Evolutionary conservation across 768 basidiomycete species (phyloP).

Genomic region (Thelephora ganbajun): DNA sequence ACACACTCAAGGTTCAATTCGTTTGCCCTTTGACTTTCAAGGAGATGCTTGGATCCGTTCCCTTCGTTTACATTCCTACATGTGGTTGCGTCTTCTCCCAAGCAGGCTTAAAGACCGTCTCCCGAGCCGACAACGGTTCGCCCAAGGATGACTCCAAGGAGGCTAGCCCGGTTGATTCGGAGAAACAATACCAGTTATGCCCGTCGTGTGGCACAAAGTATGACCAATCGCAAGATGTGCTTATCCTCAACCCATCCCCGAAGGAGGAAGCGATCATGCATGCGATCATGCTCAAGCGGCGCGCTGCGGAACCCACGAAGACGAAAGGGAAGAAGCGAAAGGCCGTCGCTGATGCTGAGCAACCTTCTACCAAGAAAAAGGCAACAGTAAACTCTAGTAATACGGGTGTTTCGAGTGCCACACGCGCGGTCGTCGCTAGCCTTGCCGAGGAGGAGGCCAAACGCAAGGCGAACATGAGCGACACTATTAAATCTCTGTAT

Average conservation of each 20-base stretch:
- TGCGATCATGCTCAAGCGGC: constrained; percentile 39
- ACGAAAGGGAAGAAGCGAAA: constrained; percentile 52
- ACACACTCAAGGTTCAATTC: constrained; percentile 35
- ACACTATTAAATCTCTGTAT: constrained; percentile 76
- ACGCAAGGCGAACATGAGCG: constrained; percentile 74
- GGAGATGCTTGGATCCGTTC: constrained; percentile 86
- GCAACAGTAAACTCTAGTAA: constrained; percentile 30
- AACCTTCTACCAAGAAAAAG: constrained; percentile 29
- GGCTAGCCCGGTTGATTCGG: constrained; percentile 13
- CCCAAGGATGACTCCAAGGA: constrained; percentile 17
- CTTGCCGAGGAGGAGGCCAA: constrained; percentile 74
- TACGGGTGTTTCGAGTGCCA: constrained; percentile 39
- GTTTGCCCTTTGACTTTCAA: constrained; percentile 86
- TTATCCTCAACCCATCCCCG: constrained; percentile 51
- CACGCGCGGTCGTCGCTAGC: constrained; percentile 53
- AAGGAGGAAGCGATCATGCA: constrained; percentile 55
- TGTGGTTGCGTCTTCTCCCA: constrained; percentile 92
- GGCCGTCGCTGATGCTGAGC: constrained; percentile 21
- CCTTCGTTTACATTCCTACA: constrained; percentile 74
- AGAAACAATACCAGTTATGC: constrained; percentile 41
- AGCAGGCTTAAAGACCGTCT: constrained; percentile 61
- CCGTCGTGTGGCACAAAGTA: constrained; percentile 71
- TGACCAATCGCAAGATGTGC: constrained; percentile 36
- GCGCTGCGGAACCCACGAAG: constrained; percentile 42
- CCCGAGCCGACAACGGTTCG: constrained; percentile 16